phyloP scores from a whole-genome alignment of 768 basidiomycete species.

The Pleurotus platypus region DNA sequence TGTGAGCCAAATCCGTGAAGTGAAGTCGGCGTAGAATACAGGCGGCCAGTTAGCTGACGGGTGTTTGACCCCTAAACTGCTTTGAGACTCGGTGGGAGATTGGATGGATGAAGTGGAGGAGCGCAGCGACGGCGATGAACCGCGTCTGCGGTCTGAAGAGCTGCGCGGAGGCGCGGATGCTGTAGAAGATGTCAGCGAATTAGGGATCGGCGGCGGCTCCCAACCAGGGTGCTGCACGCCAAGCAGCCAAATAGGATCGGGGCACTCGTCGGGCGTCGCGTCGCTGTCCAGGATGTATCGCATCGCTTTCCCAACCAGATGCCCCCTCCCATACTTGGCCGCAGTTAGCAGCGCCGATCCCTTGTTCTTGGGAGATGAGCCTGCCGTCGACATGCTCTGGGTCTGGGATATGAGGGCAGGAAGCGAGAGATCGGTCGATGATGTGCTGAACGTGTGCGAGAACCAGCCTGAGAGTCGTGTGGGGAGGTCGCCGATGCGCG shows the following conservation, averaged over 20 bases:
- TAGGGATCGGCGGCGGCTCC: constrained; percentile 34
- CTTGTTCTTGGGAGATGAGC: constrained; percentile 23
- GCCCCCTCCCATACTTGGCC: constrained; percentile 71
- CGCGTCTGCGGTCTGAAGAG: constrained; percentile 11
- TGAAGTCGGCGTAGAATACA: constrained; percentile 86
- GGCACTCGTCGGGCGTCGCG: constrained; percentile 76
- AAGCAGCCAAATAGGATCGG: constrained; percentile 86
- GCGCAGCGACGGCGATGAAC: constrained; percentile 39
- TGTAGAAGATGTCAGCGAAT: constrained; percentile 13
- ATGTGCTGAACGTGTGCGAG: constrained; percentile 71
- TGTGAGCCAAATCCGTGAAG: constrained; percentile 85
- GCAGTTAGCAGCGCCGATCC: constrained; percentile 55
- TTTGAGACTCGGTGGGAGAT: constrained; percentile 10
- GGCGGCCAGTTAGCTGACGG: constrained; percentile 68
- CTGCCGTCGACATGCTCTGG: constrained; percentile 6
- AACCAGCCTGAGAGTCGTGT: constrained; percentile 80
- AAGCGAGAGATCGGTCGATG: constrained; percentile 68
- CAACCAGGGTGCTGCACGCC: constrained; percentile 81
- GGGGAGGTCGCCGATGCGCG: constrained; percentile 65
- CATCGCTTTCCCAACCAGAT: constrained; percentile 73
- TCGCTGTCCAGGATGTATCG: constrained; percentile 91
- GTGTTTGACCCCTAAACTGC: constrained; percentile 15
- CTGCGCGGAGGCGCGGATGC: constrained; percentile 8
- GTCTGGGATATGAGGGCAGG: constrained; percentile 50
- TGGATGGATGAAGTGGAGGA: constrained; percentile 34